Percentiles rank a stretch among this genome's conserved stretches.
These are phyloP conservation scores for Pseudocercospora vitis DNA, from an alignment of 2,329 filamentous ascomycete species.

Conservation along the genomic window DNA sequence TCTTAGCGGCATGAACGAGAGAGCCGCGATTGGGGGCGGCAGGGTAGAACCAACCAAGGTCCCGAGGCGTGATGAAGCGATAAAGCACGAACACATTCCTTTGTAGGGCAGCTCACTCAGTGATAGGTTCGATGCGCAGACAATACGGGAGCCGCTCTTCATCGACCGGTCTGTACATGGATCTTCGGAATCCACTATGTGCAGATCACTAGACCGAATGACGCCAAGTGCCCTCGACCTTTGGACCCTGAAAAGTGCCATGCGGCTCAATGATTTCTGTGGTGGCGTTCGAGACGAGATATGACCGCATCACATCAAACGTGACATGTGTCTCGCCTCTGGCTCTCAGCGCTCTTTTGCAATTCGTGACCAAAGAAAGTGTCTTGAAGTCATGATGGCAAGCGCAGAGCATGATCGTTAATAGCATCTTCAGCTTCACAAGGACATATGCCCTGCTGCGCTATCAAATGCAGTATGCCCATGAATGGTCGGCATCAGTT, in stretches of 20 bases:
- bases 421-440: background rate
- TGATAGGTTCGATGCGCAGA: conserved; percentile 14
- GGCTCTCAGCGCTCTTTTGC: too few relatives aligned
- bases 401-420: background rate
- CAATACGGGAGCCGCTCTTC: background rate
- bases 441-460: background rate
- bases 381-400: background rate
- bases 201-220: conserved; percentile 14
- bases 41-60: conserved; percentile 6
- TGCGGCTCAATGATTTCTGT: conserved; percentile 12
- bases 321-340: too few relatives aligned
- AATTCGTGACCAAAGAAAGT: too few relatives aligned
- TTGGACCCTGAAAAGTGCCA: conserved; percentile 10
- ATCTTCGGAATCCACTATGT: background rate
- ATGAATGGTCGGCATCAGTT: background rate
- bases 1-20: conserved; percentile 10
- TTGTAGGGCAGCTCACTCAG: background rate
- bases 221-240: conserved; percentile 11
- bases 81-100: background rate
- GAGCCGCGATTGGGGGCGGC: conserved; percentile 11
- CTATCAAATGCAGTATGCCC: background rate
- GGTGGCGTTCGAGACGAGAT: background rate
- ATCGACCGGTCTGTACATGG: conserved; percentile 4
- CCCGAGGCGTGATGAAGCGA: conserved; percentile 12
- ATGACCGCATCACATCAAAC: background rate